Base-by-base conservation (phyloP, 2,329 filamentous ascomycete species). In the Aureobasidium musti region DNA sequence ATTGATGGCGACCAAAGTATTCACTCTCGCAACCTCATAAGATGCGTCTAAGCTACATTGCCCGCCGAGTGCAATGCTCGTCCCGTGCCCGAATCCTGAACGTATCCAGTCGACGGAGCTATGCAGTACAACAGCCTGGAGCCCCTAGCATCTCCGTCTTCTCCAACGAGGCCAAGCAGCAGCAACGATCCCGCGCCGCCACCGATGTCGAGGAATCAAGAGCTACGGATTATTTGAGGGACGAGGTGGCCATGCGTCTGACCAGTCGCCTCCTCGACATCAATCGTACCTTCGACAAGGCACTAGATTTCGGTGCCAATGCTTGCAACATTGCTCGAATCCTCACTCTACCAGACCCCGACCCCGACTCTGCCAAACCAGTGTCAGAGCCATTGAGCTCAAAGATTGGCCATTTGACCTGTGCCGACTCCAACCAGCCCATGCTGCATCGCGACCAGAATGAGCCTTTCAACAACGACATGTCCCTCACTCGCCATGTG, bases 281-380 rank as follows among this genome's bases (percentile, higher is more conserved):
- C 81, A 97, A 96, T 73, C 90, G 95, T 37, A 83, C 87, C 66
- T 97, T 96, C 73, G 86, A 90, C 52, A 84, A 87, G 70, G 92
- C 92, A 28, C 89, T 99, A 68, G 95, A 99, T 77, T 87, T 97
- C 37, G 95, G 95, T 69, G 94, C 95, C 69, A 97, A 98, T 77
- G 91, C 94, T 69, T 97, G 94, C 84, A 96, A 97, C 78, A 88
- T 99, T 68, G 93, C 93, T 23, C 88, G 89, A 69, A 90, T 91
- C 66, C 84, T 98, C 53, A 89, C 89, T 1, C 68, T 75, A 7
- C 72, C 82, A 59, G 82, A 87, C 69, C 83, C 87, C 67, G 87
- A 91, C 74, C 86, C 87, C 0, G 88, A 91, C 73, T 84, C 83
- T 8, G 83, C 84, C 71, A 81, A 79, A 60, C 85, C 87, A 47